Conservation (phyloP, 2,329 filamentous ascomycete genomes). For the Alternaria sp. region DNA sequence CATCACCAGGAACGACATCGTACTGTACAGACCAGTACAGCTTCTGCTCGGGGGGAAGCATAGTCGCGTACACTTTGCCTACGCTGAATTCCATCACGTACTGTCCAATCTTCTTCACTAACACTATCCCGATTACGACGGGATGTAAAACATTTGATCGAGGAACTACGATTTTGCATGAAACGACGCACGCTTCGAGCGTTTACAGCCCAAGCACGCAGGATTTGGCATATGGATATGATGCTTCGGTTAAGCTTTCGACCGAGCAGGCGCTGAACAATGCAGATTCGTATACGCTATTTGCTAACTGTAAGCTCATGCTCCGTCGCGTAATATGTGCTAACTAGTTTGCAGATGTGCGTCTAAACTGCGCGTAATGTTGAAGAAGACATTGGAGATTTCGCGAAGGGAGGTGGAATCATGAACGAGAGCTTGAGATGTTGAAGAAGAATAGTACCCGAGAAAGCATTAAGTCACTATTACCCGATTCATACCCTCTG, state of each 20-base stretch:
- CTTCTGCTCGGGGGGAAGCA: neutral
- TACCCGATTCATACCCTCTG: no score
- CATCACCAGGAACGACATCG: neutral
- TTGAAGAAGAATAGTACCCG: no score
- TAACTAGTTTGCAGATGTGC: neutral
- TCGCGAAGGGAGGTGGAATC: rapidly evolving
- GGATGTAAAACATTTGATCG: slow-evolving; percentile 72
- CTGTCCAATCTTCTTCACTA: neutral
- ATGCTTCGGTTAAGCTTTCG: slow-evolving; percentile 56
- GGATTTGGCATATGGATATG: slow-evolving; percentile 67
- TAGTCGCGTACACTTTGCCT: neutral
- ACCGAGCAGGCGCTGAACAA: slow-evolving; percentile 65
- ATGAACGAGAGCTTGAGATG: neutral
- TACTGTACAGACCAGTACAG: neutral
- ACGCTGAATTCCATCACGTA: neutral
- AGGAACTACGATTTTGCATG: slow-evolving; percentile 71
- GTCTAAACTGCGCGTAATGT: neutral
- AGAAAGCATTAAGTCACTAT: no score
- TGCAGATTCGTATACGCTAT: slow-evolving; percentile 69
- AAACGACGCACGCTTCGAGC: slow-evolving; percentile 69
- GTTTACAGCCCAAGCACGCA: slow-evolving; percentile 64
- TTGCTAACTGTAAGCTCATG: slow-evolving; percentile 57
- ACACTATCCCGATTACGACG: neutral
- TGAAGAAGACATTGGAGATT: neutral
- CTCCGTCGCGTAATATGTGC: neutral